Evolutionary conservation across 23 red algal genomes (phyloP), one percentile per base, ranked within the genome.

Genomic region (Chondrus crispus): DNA sequence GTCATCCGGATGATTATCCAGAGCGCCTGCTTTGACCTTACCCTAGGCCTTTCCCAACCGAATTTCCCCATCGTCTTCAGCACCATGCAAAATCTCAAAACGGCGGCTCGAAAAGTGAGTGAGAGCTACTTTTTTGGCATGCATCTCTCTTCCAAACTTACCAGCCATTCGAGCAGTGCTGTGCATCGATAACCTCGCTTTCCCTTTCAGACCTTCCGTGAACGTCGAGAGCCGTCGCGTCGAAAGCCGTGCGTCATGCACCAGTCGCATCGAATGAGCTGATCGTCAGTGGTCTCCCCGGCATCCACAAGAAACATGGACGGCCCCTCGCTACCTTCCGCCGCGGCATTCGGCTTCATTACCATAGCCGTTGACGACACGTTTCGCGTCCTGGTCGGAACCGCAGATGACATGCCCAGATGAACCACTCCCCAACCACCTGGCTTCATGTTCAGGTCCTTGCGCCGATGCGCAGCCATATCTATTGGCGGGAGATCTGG

Each of bases 21-120:
- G 29, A 2, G 3, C 49, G 37, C 19, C 46, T 20, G 38, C 35
- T 3, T 20, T 40, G 19, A 22, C 85, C 37, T 3, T 49, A 46
- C 38, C 30, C 36, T n/a, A n/a, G n/a, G n/a, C n/a, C n/a, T n/a
- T n/a, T n/a, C n/a, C n/a, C n/a, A n/a, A n/a, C n/a, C n/a, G n/a
- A n/a, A n/a, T n/a, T n/a, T n/a, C n/a, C n/a, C n/a, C n/a, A n/a
- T n/a, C n/a, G n/a, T n/a, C n/a, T n/a, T n/a, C n/a, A n/a, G 4
- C 57, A 3, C 28, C 22, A 7, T 46, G 28, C 47, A 78, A 76
- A 26, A 46, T 90, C 83, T 98, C 93, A 76, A 94, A 98, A 40
- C 96, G n/a, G n/a, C 96, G 58, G 18, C 89, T 92, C 24, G 88
- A 93, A 91, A 98, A 95, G 74, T 98, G 96, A 19, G 96, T 98